Evolutionary conservation across 2,329 filamentous ascomycete genomes (phyloP).

Genomic region (Exophiala bonariae): DNA sequence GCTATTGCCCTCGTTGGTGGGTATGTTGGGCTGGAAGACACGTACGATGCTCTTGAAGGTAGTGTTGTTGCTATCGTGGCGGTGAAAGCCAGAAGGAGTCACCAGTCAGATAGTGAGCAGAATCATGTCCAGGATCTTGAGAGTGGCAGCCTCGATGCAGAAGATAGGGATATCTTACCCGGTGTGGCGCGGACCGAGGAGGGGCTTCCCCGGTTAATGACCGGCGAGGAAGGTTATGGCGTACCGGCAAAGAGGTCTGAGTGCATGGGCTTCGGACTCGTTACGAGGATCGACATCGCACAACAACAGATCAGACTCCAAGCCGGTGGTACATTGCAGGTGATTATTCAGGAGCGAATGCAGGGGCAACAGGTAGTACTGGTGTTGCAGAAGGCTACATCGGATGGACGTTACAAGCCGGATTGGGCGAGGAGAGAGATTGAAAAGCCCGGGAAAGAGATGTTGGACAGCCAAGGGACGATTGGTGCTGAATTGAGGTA

Average conservation of each 20-base stretch:
- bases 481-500: too few relatives aligned
- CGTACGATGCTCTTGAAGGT: constrained; percentile 55
- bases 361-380: constrained; percentile 15
- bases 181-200: constrained; percentile 15
- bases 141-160: neutral
- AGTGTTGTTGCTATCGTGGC: constrained; percentile 55
- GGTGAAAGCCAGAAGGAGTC: constrained; percentile 34
- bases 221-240: neutral
- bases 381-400: constrained; percentile 19
- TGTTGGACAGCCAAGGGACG: too few relatives aligned
- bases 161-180: neutral
- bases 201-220: constrained; percentile 10
- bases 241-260: constrained; percentile 12
- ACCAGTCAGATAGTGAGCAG: constrained; percentile 1
- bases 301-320: constrained; percentile 12
- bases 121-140: neutral
- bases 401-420: constrained; percentile 19
- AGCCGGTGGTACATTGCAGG: constrained; percentile 5
- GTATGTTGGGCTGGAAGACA: constrained; percentile 45
- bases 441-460: too few relatives aligned
- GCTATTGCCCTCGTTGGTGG: constrained; percentile 53
- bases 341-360: constrained; percentile 5
- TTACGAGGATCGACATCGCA: constrained; percentile 17
- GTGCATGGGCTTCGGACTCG: constrained; percentile 20
- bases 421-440: constrained; percentile 19